Evolutionary conservation across 345 rosid species (phyloP), one percentile per base, ranked within the genome.

Genomic region (Theobroma cacao): DNA sequence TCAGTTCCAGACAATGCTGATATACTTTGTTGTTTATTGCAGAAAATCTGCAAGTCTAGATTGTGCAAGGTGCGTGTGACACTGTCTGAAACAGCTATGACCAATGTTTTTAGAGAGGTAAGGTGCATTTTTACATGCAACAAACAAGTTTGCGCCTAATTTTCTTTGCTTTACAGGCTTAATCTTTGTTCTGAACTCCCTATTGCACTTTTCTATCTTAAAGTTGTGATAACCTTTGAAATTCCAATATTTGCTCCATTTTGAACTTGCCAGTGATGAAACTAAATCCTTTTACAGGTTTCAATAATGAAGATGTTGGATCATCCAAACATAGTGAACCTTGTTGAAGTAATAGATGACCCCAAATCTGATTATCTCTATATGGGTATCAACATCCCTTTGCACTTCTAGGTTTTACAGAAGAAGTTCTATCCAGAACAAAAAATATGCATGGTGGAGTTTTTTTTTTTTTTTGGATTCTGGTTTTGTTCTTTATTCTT

Each of bases 1-100:
- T 28, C 31, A 24, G 20, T 5, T 24, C 31, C n/a, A 60, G 11
- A 10, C 7, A 31, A 14, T 14, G 22, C 33, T 62, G 33, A 66
- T 38, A 20, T 65, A 38, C 17, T 66, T 36, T 66, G 18, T 40
- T 66, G 31, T 40, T 40, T 40, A 20, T 76, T 84, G 62, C 83
- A 94, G 98, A 93, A 97, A 41, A 91, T 93, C 80, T 97, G 91
- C 78, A 93, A 93, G 86, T 93, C 98, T 24, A 93, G 93, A 82
- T 83, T 94, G 47, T 70, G 84, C 75, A 93, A 91, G 89, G 81
- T 87, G 83, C 91, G 95, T 14, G 95, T 94, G 82, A 91, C 93
- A 76, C 98, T 97, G 77, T 94, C 97, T 64, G 98, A 94, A 88
- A 93, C 97, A 58, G 98, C 98, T 75, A 94, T 94, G 98, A 85